A percentile compares a stretch with the other conserved stretches of the same genome.
phyloP scores from a whole-genome alignment of 768 basidiomycete genomes.

The Dioszegia hungarica region DNA sequence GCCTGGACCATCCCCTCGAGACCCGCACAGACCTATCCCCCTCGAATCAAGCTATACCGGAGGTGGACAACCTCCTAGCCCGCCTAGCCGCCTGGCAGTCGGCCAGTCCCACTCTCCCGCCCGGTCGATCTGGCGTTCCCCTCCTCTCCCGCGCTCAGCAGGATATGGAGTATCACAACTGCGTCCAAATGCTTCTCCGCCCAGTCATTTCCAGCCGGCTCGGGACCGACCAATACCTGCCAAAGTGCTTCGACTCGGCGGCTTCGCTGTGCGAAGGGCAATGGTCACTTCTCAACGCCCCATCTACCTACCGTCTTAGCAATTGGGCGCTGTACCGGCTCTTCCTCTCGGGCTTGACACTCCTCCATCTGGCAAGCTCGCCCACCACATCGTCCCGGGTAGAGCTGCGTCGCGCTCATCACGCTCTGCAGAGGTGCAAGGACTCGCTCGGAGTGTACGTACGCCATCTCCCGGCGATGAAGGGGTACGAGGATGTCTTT shows the following conservation, averaged over 20 bases:
- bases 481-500: slow-evolving; percentile 5
- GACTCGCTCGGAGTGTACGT: slow-evolving; percentile 5
- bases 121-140: slow-evolving; percentile 19
- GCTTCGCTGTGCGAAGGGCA: slow-evolving; percentile 27
- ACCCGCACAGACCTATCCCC: not conserved
- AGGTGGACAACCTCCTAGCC: slow-evolving; percentile 20
- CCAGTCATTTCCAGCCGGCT: slow-evolving; percentile 22
- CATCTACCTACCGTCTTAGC: slow-evolving; percentile 16
- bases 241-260: slow-evolving; percentile 26
- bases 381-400: slow-evolving; percentile 2
- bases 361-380: slow-evolving; percentile 20
- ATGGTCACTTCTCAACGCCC: not conserved
- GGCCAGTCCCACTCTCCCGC: slow-evolving; percentile 14
- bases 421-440: slow-evolving; percentile 19
- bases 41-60: slow-evolving; percentile 7
- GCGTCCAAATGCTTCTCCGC: slow-evolving; percentile 31
- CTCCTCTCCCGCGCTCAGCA: slow-evolving; percentile 15
- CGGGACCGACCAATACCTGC: slow-evolving; percentile 13
- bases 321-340: slow-evolving; percentile 24
- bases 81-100: slow-evolving; percentile 20
- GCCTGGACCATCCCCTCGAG: slow-evolving; percentile 23
- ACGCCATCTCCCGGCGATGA: slow-evolving; percentile 2
- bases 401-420: slow-evolving; percentile 8
- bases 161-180: slow-evolving; percentile 34
- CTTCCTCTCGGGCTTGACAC: slow-evolving; percentile 31